phyloP scores from a whole-genome alignment of 179 eudicot species.

The Monotropa hypopitys region DNA sequence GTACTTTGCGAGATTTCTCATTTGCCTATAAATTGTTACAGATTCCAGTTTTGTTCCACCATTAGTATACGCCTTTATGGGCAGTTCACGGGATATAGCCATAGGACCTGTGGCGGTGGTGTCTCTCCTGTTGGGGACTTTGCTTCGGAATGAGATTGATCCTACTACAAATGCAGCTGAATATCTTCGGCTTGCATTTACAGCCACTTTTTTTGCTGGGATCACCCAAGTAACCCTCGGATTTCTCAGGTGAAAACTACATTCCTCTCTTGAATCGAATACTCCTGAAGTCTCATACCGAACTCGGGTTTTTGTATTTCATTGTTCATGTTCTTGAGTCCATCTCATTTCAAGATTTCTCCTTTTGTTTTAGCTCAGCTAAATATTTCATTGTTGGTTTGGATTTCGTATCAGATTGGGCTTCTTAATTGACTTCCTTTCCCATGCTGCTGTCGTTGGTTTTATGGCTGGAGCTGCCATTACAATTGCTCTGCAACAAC shows the following conservation, averaged over 20 bases:
- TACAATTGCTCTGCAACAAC: slow-evolving; percentile 58
- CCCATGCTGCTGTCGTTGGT: slow-evolving; percentile 60
- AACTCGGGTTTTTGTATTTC: neutral
- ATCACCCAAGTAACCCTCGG: slow-evolving; percentile 54
- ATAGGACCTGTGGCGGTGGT: slow-evolving; percentile 68
- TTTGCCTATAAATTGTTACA: slow-evolving; percentile 7
- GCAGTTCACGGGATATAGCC: slow-evolving; percentile 67
- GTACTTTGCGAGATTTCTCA: neutral
- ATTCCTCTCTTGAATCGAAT: neutral
- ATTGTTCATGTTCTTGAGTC: neutral
- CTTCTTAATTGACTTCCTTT: slow-evolving; percentile 51
- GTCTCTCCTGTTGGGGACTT: slow-evolving; percentile 45
- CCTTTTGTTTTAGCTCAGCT: neutral
- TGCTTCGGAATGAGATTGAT: slow-evolving; percentile 44
- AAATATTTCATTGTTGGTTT: neutral
- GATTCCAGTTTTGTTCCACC: slow-evolving; percentile 62
- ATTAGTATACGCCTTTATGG: slow-evolving; percentile 53
- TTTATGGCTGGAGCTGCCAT: slow-evolving; percentile 74
- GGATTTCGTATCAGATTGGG: slow-evolving; percentile 33
- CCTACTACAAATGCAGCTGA: slow-evolving; percentile 27
- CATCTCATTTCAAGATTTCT: neutral
- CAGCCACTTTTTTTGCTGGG: slow-evolving; percentile 65
- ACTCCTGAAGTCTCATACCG: neutral
- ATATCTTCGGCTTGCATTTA: slow-evolving; percentile 47
- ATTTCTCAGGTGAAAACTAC: slow-evolving; percentile 30